Conservation (phyloP, 306 rosid species). For the Pyrus communis region DNA sequence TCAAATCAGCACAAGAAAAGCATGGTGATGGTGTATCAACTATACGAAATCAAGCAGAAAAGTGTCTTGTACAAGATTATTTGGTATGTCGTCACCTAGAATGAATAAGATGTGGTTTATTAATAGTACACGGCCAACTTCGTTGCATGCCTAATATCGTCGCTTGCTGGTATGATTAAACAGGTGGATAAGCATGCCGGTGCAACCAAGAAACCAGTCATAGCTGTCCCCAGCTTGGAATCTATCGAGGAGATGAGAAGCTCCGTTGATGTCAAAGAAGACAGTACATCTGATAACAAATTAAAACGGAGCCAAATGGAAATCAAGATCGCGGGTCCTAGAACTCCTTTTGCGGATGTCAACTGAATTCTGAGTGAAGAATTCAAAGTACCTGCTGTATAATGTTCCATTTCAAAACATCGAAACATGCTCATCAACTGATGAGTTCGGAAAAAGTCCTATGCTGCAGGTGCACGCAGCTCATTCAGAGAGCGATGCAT, state of each 20-base stretch:
- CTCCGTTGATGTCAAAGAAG: slow-evolving; percentile 26
- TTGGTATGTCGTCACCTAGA: slow-evolving; percentile 30
- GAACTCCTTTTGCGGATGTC: slow-evolving; percentile 67
- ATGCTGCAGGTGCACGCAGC: not conserved
- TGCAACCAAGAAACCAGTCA: slow-evolving; percentile 30
- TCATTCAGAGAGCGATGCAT: not conserved
- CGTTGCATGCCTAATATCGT: not conserved
- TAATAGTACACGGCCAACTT: not conserved
- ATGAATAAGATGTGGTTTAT: not conserved
- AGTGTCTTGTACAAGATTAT: slow-evolving; percentile 57
- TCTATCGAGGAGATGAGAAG: slow-evolving; percentile 77
- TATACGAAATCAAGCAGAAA: slow-evolving; percentile 54
- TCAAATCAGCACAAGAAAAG: slow-evolving; percentile 42
- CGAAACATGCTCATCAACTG: slow-evolving; percentile 40
- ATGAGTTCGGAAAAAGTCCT: slow-evolving; percentile 23
- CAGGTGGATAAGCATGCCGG: slow-evolving; percentile 54
- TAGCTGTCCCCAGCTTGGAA: slow-evolving; percentile 51
- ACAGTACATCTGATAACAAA: slow-evolving; percentile 14
- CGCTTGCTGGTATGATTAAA: slow-evolving; percentile 1
- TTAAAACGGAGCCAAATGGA: slow-evolving; percentile 30
- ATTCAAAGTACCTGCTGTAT: not conserved
- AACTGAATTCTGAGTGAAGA: slow-evolving; percentile 21
- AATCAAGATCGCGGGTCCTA: slow-evolving; percentile 40
- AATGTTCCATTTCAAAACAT: not conserved
- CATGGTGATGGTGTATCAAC: slow-evolving; percentile 48